Base-by-base conservation (phyloP, 805 yeast species). In the Saccharomycopsis lassenensis region DNA sequence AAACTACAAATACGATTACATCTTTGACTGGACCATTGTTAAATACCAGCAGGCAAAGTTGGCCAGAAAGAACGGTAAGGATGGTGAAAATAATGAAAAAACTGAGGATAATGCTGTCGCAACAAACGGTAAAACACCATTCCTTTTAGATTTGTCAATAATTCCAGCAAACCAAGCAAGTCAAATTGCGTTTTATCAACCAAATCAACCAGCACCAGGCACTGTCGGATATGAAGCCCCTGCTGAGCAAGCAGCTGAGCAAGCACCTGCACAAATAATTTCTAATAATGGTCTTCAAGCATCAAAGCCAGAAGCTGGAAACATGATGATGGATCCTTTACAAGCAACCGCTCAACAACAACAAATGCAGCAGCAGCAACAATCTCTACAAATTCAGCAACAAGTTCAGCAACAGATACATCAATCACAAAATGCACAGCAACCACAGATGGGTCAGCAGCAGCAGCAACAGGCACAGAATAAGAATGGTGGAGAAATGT, bases 1-100 rank as follows among this genome's bases (percentile, higher is more conserved):
- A 56, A 83, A 84, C 40, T 89, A 85, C 58, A 76, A 79, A 49
- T 89, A 87, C 58, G 97, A 89, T 61, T 89, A 86, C 58, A 76
- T 91, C 16, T 89, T 86, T 59, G 98, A 89, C 61, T 89, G 98
- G 98, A 89, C 95, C 20, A 73, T 86, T 44, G 81, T 77, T 62
- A 82, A 81, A 56, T 78, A 72, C 56, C 80, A 70, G 47, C 63
- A 70, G 50, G 71, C 72, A 46, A 71, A 71, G 21, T 14, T 40
- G 19, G 35, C 30, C 46, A 55, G 40, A 61, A 68, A 44, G 65
- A 61, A 39, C 69, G 62, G 41, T 56, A 54, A 35, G 11, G 35
- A 17, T 18, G 31, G 19, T 5, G 38, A 35, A 11, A 27, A 34
- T 19, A 19, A 28, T 6, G 7, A 12, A 19, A 33, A 22, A 20